Conservation (phyloP, 2,329 filamentous ascomycete genomes). For the Fusarium sp. region DNA sequence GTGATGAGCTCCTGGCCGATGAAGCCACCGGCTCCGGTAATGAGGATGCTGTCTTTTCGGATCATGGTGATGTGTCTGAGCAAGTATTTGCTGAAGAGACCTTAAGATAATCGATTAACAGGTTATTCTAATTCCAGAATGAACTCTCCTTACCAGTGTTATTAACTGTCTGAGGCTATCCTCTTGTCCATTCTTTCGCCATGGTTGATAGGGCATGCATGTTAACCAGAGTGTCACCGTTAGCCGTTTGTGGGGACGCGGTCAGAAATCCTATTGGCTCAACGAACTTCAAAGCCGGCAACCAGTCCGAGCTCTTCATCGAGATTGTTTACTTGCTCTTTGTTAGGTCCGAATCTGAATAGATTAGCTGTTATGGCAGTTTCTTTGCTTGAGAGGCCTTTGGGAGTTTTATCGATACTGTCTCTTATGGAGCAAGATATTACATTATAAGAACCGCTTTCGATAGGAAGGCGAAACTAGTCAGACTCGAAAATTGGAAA, state of each 20-base stretch:
- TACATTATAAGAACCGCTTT: no score
- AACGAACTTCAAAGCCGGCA: background rate
- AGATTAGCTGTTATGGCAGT: no score
- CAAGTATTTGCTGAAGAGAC: no score
- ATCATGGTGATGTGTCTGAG: constrained; percentile 21
- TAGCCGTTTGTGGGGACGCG: rapidly evolving
- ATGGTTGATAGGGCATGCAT: no score
- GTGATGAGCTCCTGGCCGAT: constrained; percentile 73
- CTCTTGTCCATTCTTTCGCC: no score
- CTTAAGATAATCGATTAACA: background rate
- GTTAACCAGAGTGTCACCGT: background rate
- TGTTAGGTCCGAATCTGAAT: no score
- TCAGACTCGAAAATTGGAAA: no score
- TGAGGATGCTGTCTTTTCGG: constrained; percentile 60
- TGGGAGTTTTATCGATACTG: no score
- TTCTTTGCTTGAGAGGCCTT: no score
- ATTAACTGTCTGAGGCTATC: background rate
- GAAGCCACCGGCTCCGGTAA: constrained; percentile 75
- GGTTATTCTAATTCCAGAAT: background rate
- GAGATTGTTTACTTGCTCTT: no score
- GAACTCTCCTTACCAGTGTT: background rate
- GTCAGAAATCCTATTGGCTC: constrained; percentile 15
- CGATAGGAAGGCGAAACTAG: no score
- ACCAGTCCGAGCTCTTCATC: constrained; percentile 1
- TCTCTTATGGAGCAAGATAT: no score